These are phyloP conservation scores for Ceratobasidium papillatum DNA, from an alignment of 1,284 basidiomycete genomes.

Conservation along the genomic window DNA sequence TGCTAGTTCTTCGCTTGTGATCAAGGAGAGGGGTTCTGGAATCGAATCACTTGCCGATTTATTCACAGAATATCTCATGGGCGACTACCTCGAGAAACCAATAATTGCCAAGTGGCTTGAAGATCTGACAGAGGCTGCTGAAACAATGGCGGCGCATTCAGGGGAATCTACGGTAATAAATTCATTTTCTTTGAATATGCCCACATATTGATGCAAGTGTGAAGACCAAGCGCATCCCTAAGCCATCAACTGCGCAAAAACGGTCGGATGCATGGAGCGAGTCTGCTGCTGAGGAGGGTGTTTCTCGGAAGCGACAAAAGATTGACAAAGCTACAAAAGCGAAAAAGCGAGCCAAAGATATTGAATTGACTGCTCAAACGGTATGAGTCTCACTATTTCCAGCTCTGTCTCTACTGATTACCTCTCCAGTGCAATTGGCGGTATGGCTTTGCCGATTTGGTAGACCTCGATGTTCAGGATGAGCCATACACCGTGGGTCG, in stretches of 20 bases:
- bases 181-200: background rate
- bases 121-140: slow-evolving; percentile 1
- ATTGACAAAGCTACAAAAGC: background rate
- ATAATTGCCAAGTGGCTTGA: slow-evolving; percentile 27
- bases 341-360: background rate
- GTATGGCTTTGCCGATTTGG: slow-evolving; percentile 8
- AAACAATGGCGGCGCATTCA: background rate
- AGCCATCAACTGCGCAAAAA: slow-evolving; percentile 4
- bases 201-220: background rate
- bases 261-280: background rate
- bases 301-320: background rate
- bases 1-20: background rate
- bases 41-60: slow-evolving; percentile 13
- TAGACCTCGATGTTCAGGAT: background rate
- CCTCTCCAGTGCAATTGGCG: background rate
- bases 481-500: slow-evolving; percentile 8
- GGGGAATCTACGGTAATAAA: background rate
- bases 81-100: slow-evolving; percentile 7
- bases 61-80: background rate
- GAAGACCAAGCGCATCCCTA: background rate
- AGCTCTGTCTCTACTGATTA: background rate
- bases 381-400: background rate
- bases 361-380: slow-evolving; percentile 19
- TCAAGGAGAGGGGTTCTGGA: background rate
- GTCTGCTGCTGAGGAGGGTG: background rate